phyloP scores from a whole-genome alignment of 768 basidiomycete genomes.

The Suillus cothurnatus region DNA sequence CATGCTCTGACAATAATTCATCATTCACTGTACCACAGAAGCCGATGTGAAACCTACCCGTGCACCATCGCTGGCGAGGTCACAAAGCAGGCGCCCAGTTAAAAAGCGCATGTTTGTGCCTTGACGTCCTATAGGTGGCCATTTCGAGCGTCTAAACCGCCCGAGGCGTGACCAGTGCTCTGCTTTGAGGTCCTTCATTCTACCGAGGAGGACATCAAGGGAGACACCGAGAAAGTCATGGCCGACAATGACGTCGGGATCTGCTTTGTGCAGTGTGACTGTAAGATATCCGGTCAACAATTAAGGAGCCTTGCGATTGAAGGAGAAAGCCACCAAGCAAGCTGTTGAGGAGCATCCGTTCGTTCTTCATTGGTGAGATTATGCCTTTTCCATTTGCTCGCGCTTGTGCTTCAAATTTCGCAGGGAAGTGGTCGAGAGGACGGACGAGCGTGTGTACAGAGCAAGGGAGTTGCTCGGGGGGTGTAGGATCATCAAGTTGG shows the following conservation, averaged over 20 bases:
- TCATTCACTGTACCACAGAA: background rate
- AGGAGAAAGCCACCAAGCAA: conserved; percentile 58
- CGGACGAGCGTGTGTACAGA: conserved; percentile 87
- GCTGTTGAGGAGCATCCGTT: conserved; percentile 82
- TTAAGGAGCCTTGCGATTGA: background rate
- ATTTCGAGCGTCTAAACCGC: conserved; percentile 81
- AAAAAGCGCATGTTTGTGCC: conserved; percentile 84
- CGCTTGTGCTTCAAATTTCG: conserved; percentile 75
- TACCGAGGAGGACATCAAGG: conserved; percentile 86
- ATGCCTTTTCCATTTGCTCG: conserved; percentile 63
- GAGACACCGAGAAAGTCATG: conserved; percentile 92
- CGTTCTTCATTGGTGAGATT: conserved; percentile 77
- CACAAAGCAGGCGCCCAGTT: conserved; percentile 85
- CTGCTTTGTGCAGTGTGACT: conserved; percentile 81
- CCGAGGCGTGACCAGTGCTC: conserved; percentile 96
- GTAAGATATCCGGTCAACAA: conserved; percentile 10
- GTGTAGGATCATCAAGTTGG: conserved; percentile 88
- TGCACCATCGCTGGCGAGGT: conserved; percentile 92
- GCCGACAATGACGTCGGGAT: conserved; percentile 93
- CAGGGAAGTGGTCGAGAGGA: conserved; percentile 85
- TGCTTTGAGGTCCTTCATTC: conserved; percentile 87
- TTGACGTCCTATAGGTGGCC: conserved; percentile 80
- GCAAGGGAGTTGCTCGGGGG: conserved; percentile 84
- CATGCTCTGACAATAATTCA: conserved; percentile 66
- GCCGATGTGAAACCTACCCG: conserved; percentile 55